Base-by-base conservation (phyloP, 2,329 filamentous ascomycete species). In the Xylaria sp. region DNA sequence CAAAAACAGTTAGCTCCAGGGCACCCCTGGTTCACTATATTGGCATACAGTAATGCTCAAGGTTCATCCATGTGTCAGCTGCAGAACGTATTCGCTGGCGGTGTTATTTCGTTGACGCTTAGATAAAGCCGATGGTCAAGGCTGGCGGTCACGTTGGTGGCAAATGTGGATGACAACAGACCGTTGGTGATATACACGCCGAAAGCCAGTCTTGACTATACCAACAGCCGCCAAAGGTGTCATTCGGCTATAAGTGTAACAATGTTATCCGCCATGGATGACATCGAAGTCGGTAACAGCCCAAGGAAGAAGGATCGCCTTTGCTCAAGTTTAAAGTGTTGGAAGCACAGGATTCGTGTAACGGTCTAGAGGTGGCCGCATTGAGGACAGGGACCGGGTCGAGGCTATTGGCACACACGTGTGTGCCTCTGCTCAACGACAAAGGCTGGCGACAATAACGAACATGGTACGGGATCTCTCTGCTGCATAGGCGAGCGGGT, bases 1-100 rank as follows among this genome's bases (percentile, higher is more conserved):
- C 69, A 31, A 63, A 65, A 54, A 60, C 54, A 68, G 61, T 51
- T 68, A 70, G 68, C 34, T 63, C 54, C 39, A 52, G 58, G 46
- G 41, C 10, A 65, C 37, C 64, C 64, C 61, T 37, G 64, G 51
- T 44, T 48, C 5, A 54, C 51, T 25, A 50, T 63, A 51, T 63
- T 70, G 68, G 57, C 65, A 59, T 62, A 67, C 65, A 67, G 65
- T 68, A 68, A 68, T 67, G 64, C 41, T 23, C 59, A 60, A 54
- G 54, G 54, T 34, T n/a, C 18, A 54, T 54, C 63, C 54, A 23
- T 52, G 54, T 51, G 67, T 55, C 54, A 59, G 67, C 39, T 54
- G 44, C 46, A 20, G 18, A 51, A 50, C 54, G 39, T 37, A 60
- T 66, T 63, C 20, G 52, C 58, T 54, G 67, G 67, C 60, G 31